These are phyloP conservation scores for Chenopodium suecicum DNA, from an alignment of 148 eudicot species.

Conservation along the genomic window DNA sequence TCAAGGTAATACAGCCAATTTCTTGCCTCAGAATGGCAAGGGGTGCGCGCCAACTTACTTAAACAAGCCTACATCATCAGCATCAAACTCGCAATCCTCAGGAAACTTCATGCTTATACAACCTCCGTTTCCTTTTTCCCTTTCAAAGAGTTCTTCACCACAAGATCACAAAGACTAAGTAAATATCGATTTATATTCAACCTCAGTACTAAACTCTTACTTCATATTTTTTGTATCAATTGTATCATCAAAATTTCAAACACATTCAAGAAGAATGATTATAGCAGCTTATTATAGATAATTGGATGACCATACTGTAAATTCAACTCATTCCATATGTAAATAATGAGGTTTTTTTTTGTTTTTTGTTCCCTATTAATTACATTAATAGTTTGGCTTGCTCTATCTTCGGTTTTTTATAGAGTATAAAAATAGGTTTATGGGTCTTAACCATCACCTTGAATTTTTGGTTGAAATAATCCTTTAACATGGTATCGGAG, in stretches of 20 bases:
- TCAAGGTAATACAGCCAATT: conserved; percentile 15
- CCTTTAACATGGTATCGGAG: no score
- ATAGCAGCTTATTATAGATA: background rate
- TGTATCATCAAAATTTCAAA: background rate
- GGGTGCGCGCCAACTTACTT: conserved; percentile 21
- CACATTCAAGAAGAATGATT: background rate
- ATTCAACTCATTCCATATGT: background rate
- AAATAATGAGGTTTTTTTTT: no score
- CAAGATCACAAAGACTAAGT: conserved; percentile 26
- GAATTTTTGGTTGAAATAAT: no score
- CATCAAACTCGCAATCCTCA: conserved; percentile 22
- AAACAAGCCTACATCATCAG: conserved; percentile 21
- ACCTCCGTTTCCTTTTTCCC: conserved; percentile 38
- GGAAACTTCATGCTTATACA: conserved; percentile 32
- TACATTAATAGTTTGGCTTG: no score
- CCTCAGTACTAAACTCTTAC: background rate
- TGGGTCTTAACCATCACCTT: no score
- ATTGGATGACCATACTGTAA: background rate
- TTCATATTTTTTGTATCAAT: background rate
- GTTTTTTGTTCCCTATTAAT: no score
- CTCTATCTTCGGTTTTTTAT: no score
- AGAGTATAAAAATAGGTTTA: no score
- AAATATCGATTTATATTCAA: conserved; percentile 3
- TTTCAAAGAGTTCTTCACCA: conserved; percentile 32
- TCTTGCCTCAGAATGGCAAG: conserved; percentile 13